These are phyloP conservation scores for Penicillium sumatraense DNA, from an alignment of 2,329 filamentous ascomycete species.

Conservation along the genomic window DNA sequence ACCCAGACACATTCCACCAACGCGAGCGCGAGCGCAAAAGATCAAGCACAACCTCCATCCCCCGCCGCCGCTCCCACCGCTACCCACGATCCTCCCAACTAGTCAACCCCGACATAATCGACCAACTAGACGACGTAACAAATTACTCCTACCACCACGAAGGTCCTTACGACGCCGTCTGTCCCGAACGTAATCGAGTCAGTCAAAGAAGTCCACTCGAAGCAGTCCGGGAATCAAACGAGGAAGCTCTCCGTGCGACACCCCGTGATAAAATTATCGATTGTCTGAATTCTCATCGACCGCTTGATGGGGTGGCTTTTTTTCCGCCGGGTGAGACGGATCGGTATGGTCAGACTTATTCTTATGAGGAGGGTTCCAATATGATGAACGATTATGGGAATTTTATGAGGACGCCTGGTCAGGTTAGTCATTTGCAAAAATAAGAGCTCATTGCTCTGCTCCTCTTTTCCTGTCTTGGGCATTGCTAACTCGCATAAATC, in stretches of 20 bases:
- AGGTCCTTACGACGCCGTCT: slow-evolving; percentile 85
- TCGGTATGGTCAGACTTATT: slow-evolving; percentile 69
- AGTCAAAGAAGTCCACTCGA: slow-evolving; percentile 71
- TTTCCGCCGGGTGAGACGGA: slow-evolving; percentile 77
- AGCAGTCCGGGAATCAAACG: slow-evolving; percentile 73
- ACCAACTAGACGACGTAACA: slow-evolving; percentile 72
- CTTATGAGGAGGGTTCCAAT: slow-evolving; percentile 85
- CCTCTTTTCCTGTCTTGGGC: neutral
- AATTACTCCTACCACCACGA: slow-evolving; percentile 80
- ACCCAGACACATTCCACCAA: slow-evolving; percentile 29
- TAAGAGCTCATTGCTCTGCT: too few relatives aligned
- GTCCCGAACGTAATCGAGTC: slow-evolving; percentile 72
- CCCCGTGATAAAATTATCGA: slow-evolving; percentile 78
- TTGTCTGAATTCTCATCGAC: slow-evolving; percentile 72
- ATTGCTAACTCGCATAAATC: neutral
- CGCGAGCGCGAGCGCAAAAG: slow-evolving; percentile 27
- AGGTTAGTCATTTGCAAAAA: slow-evolving; percentile 67
- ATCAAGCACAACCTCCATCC: slow-evolving; percentile 16
- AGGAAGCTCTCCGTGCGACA: slow-evolving; percentile 78
- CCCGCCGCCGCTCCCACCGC: slow-evolving; percentile 21
- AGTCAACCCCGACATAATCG: slow-evolving; percentile 76
- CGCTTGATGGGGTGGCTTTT: slow-evolving; percentile 77
- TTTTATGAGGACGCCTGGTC: slow-evolving; percentile 74
- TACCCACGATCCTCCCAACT: slow-evolving; percentile 30
- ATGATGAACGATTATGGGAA: slow-evolving; percentile 71